Evolutionary conservation across 164 flowering plant species (phyloP).

Genomic region (Vitis rotundifolia): DNA sequence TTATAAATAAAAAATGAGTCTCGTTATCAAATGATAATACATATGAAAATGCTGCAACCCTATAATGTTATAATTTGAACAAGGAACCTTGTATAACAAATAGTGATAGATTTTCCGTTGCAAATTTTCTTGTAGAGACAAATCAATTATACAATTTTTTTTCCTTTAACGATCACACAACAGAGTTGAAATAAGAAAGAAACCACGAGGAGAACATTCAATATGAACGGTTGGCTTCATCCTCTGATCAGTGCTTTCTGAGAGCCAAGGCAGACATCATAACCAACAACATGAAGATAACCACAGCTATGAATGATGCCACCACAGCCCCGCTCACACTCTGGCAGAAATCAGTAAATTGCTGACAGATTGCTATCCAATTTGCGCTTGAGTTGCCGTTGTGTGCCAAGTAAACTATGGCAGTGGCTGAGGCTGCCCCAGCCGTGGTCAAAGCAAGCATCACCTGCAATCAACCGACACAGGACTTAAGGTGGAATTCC

Average conservation of each 20-base stretch:
- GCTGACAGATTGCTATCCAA: slow-evolving; percentile 81
- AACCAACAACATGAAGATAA: slow-evolving; percentile 52
- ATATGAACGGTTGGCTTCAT: background rate
- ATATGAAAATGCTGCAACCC: no score
- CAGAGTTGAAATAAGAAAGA: background rate
- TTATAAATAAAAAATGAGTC: no score
- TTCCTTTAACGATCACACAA: background rate
- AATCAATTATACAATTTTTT: no score
- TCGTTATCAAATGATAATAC: no score
- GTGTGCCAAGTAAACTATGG: slow-evolving; percentile 86
- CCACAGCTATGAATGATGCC: slow-evolving; percentile 50
- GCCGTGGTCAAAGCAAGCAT: slow-evolving; percentile 56
- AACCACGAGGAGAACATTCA: background rate
- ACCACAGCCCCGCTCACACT: slow-evolving; percentile 70
- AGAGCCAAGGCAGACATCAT: slow-evolving; percentile 59
- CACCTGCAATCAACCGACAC: slow-evolving; percentile 38
- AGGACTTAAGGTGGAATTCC: background rate
- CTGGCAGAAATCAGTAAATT: slow-evolving; percentile 72
- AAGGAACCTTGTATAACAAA: no score
- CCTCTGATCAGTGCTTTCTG: slow-evolving; percentile 23
- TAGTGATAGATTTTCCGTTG: no score
- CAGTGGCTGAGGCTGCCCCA: slow-evolving; percentile 58
- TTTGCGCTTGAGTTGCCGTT: slow-evolving; percentile 74
- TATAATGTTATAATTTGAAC: no score
- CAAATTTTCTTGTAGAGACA: no score